phyloP scores from a whole-genome alignment of 176 grass and related monocot genomes.

The Aegilops longissima region DNA sequence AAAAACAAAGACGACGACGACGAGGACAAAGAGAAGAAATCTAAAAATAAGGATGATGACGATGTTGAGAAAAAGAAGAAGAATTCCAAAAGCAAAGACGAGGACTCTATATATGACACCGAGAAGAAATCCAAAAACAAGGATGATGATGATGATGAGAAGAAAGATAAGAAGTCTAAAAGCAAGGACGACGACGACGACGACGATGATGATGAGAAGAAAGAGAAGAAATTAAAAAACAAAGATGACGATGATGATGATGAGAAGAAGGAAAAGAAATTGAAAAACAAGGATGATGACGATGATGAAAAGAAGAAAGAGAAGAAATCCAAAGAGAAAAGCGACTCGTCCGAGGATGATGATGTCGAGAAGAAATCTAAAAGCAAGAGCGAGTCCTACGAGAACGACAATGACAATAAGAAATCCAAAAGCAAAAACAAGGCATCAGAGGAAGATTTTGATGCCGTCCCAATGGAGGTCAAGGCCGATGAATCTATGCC shows the following conservation, averaged over 20 bases:
- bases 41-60: neutral
- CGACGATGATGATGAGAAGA: neutral
- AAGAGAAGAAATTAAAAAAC: neutral
- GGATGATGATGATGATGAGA: too few species aligned
- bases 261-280: neutral
- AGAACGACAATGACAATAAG: neutral
- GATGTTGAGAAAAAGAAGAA: neutral
- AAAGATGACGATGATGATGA: neutral
- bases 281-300: neutral
- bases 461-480: neutral
- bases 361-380: neutral
- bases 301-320: neutral
- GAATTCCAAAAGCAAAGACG: constrained; percentile 3
- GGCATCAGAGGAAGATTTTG: neutral
- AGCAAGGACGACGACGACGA: neutral
- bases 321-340: neutral
- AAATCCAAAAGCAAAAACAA: neutral
- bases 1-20: neutral
- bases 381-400: neutral
- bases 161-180: constrained; percentile 1
- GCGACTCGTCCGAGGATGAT: neutral
- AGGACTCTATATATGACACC: neutral
- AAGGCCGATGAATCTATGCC: neutral
- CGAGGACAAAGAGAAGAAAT: neutral
- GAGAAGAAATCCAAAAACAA: constrained; percentile 4